Evolutionary conservation across 495 filamentous ascomycete species (phyloP).

Genomic region (Hyaloscypha variabilis): DNA sequence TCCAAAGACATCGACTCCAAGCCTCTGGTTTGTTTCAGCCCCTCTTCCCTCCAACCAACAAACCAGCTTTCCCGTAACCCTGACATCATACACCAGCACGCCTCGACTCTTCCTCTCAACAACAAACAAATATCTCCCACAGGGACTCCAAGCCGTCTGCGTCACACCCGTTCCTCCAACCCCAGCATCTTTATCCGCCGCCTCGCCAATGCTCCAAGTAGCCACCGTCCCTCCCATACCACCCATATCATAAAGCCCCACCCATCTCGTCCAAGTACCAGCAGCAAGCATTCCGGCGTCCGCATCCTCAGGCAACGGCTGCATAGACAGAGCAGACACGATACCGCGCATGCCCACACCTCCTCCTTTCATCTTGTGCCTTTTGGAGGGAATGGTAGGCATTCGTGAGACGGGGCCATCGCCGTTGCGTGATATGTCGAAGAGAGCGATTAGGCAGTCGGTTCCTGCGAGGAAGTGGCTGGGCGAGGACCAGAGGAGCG

Average conservation of each 20-base stretch:
- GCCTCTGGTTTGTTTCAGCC: constrained; percentile 74
- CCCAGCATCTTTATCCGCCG: constrained; percentile 34
- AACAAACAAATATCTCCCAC: constrained; percentile 85
- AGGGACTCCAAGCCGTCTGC: constrained; percentile 78
- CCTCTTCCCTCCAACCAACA: constrained; percentile 71
- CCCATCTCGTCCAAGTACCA: constrained; percentile 75
- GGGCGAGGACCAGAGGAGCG: constrained; percentile 69
- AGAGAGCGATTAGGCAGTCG: constrained; percentile 71
- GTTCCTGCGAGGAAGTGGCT: constrained; percentile 72
- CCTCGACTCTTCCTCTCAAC: constrained; percentile 80
- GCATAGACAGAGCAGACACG: constrained; percentile 64
- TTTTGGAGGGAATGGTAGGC: constrained; percentile 75
- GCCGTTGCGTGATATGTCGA: constrained; percentile 73
- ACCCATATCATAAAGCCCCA: constrained; percentile 76
- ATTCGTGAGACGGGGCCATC: constrained; percentile 62
- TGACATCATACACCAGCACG: constrained; percentile 81
- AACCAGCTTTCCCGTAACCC: constrained; percentile 69
- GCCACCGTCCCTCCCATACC: constrained; percentile 68
- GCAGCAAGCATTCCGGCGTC: constrained; percentile 69
- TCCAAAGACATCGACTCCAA: constrained; percentile 71
- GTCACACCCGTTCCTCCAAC: constrained; percentile 71
- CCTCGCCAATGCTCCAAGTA: constrained; percentile 59
- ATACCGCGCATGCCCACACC: constrained; percentile 84
- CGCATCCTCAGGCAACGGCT: constrained; percentile 37
- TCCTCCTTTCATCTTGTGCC: constrained; percentile 67